A percentile compares a stretch with the other conserved stretches of the same genome.
Evolutionary conservation across 2,329 filamentous ascomycete genomes (phyloP).

Genomic region (Amylocarpus encephaloides): DNA sequence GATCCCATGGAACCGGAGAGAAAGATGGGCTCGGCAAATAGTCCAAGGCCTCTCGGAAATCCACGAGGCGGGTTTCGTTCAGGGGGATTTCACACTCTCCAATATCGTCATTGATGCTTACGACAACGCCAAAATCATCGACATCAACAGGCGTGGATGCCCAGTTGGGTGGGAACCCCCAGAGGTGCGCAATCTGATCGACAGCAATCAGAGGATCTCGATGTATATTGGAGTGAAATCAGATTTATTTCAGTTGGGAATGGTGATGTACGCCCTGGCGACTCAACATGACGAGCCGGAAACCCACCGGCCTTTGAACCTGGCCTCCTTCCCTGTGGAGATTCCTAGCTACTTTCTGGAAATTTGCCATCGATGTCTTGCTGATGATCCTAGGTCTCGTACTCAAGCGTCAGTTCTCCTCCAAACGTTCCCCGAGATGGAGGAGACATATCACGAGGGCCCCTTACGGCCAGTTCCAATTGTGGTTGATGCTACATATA

Average conservation of each 20-base stretch:
- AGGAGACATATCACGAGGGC: slow-evolving; percentile 14
- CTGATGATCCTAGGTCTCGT: slow-evolving; percentile 64
- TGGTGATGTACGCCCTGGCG: slow-evolving; percentile 88
- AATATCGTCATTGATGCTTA: slow-evolving; percentile 89
- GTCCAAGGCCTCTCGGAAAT: slow-evolving; percentile 85
- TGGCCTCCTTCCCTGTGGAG: slow-evolving; percentile 47
- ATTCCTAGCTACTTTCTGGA: slow-evolving; percentile 80
- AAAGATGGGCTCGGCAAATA: slow-evolving; percentile 88
- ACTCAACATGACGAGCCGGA: slow-evolving; percentile 88
- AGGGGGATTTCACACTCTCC: slow-evolving; percentile 93
- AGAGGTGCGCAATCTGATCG: slow-evolving; percentile 77
- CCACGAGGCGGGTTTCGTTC: slow-evolving; percentile 92
- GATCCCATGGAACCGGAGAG: slow-evolving; percentile 62
- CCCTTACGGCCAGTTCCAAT: slow-evolving; percentile 22
- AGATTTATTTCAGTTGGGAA: slow-evolving; percentile 90
- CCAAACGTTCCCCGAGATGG: slow-evolving; percentile 53
- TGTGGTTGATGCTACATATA: slow-evolving; percentile 26
- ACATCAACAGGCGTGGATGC: slow-evolving; percentile 96
- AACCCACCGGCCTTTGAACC: slow-evolving; percentile 62
- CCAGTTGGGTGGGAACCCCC: slow-evolving; percentile 97
- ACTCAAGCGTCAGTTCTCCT: slow-evolving; percentile 69
- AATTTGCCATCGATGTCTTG: slow-evolving; percentile 66
- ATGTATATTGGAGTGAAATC: slow-evolving; percentile 99
- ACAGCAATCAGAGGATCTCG: slow-evolving; percentile 81
- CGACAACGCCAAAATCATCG: slow-evolving; percentile 90